A percentile compares a stretch with the other conserved stretches of the same genome.
Conservation (phyloP, 2,329 filamentous ascomycete genomes). For the Cladosporium phlei region DNA sequence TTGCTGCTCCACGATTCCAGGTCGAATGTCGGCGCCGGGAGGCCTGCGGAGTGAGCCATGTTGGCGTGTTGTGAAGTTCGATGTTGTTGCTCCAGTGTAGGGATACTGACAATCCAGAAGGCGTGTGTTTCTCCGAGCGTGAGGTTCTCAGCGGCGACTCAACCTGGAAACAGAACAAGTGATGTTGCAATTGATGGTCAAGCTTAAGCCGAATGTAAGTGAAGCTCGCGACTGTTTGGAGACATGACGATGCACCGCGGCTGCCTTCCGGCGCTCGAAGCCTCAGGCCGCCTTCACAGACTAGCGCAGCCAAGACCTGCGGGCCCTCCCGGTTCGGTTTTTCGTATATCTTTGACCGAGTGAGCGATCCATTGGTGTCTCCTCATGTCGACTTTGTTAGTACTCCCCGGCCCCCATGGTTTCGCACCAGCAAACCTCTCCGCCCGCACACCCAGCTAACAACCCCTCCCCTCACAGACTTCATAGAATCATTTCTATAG, state of each 20-base stretch:
- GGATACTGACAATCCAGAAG: no score
- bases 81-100: not conserved
- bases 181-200: not conserved
- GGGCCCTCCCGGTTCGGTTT: no score
- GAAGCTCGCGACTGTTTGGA: constrained; percentile 1
- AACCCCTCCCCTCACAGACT: constrained; percentile 11
- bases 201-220: not conserved
- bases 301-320: no score
- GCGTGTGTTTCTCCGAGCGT: no score
- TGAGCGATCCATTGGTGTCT: not conserved
- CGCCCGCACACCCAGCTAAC: not conserved
- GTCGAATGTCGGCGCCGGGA: constrained; percentile 71
- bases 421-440: not conserved
- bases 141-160: no score
- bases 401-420: not conserved
- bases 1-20: constrained; percentile 87
- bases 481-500: constrained; percentile 19
- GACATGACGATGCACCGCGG: constrained; percentile 6
- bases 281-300: not conserved
- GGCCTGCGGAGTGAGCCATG: constrained; percentile 7
- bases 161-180: no score
- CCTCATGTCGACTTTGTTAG: constrained; percentile 13
- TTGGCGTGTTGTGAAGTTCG: no score
- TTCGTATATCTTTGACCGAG: no score
- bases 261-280: not conserved